Conservation (phyloP, 352 stramenopile species). For the Globisporangium cylindrosporum region DNA sequence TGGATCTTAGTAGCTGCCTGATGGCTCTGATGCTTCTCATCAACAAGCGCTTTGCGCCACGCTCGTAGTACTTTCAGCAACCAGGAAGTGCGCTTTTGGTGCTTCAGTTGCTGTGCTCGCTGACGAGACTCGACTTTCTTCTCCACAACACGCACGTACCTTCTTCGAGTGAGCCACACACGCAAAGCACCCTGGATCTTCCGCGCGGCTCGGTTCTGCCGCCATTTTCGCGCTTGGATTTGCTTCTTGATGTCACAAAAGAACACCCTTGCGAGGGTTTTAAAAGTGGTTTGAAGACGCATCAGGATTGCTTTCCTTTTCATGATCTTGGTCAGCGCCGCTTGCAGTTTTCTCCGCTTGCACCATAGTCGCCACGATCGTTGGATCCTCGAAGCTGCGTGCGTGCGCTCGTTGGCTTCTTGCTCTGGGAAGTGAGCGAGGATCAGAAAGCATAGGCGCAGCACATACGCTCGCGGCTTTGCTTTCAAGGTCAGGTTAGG, state of each 20-base stretch:
- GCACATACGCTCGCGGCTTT: slow-evolving; percentile 35
- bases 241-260: slow-evolving; percentile 41
- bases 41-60: slow-evolving; percentile 21
- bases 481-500: slow-evolving; percentile 31
- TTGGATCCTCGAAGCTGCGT: slow-evolving; percentile 25
- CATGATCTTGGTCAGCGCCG: slow-evolving; percentile 32
- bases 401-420: slow-evolving; percentile 24
- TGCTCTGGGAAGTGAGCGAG: slow-evolving; percentile 35
- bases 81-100: slow-evolving; percentile 17
- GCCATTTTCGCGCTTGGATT: slow-evolving; percentile 30
- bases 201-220: slow-evolving; percentile 33
- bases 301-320: slow-evolving; percentile 37
- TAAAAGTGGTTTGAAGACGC: slow-evolving; percentile 43
- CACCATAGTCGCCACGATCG: slow-evolving; percentile 35
- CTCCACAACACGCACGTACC: slow-evolving; percentile 39
- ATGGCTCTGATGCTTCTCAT: slow-evolving; percentile 18
- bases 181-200: slow-evolving; percentile 45
- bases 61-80: slow-evolving; percentile 22
- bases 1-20: slow-evolving; percentile 45
- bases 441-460: slow-evolving; percentile 55
- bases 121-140: slow-evolving; percentile 23
- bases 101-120: slow-evolving; percentile 11
- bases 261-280: slow-evolving; percentile 38
- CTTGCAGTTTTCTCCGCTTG: slow-evolving; percentile 22
- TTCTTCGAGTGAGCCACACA: slow-evolving; percentile 40